These are phyloP conservation scores for Fusarium sp. DNA, from an alignment of 2,329 filamentous ascomycete genomes.

Conservation along the genomic window DNA sequence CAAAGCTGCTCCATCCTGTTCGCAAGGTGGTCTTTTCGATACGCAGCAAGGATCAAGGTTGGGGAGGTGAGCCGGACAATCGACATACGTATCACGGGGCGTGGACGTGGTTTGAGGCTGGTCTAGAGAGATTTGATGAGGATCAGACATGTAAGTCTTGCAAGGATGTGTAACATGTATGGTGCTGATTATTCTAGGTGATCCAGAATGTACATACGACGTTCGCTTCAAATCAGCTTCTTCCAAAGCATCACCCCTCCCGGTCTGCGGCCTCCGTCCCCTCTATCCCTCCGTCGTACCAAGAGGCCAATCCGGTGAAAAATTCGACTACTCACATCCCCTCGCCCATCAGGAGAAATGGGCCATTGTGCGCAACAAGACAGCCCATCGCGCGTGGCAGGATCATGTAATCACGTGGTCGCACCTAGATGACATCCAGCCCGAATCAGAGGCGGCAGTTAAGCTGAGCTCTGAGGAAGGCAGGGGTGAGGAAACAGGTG, in stretches of 20 bases:
- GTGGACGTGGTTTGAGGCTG: constrained; percentile 76
- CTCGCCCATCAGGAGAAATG: constrained; percentile 55
- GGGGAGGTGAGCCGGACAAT: constrained; percentile 55
- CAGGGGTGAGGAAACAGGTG: constrained; percentile 65
- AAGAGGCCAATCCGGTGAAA: constrained; percentile 27
- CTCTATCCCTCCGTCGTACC: constrained; percentile 53
- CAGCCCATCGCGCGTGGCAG: constrained; percentile 53
- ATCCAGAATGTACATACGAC: constrained; percentile 52
- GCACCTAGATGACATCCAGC: constrained; percentile 63
- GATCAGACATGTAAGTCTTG: constrained; percentile 49
- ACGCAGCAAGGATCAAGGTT: constrained; percentile 72
- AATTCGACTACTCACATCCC: constrained; percentile 56
- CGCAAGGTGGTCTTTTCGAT: constrained; percentile 75
- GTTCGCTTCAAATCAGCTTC: constrained; percentile 44
- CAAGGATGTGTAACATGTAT: rapidly evolving
- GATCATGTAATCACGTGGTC: constrained; percentile 69
- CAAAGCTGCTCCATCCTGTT: constrained; percentile 64
- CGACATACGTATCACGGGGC: constrained; percentile 63
- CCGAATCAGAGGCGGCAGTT: constrained; percentile 58
- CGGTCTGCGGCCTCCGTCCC: constrained; percentile 56
- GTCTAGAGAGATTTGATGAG: constrained; percentile 69
- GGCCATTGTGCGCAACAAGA: constrained; percentile 65
- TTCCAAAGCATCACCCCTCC: constrained; percentile 45
- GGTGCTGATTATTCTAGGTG: constrained; percentile 43
- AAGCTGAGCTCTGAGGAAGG: constrained; percentile 59